Base-by-base conservation (phyloP, 306 rosid genomes). In the Canavalia gladiata region DNA sequence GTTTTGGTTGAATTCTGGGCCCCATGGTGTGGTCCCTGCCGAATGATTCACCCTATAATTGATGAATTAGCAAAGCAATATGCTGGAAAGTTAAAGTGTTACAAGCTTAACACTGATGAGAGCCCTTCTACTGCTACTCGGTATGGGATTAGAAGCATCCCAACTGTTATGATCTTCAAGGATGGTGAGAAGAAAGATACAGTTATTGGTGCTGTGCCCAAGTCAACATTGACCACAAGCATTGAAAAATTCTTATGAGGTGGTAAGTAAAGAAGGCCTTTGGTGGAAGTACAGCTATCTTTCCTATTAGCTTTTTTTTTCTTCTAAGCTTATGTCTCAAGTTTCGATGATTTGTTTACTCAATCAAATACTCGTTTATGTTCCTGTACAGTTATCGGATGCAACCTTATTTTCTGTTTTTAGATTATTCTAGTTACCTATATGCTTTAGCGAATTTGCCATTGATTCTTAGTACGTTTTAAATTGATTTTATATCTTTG, bases 21-120 rank as follows among this genome's bases (percentile, higher is more conserved):
- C 7, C 98, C 99, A 2, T 95, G 99, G 99, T 95, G 99, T 6
- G 99, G 99, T 41, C 99, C 99, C 3, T 95, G 99, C 87, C 97
- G 99, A 3, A 93, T 95, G 98, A 92, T 93, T 72, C 98, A 91
- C 82, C 99, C 99, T 0, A 85, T 95, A 62, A 84, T 95, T 39
- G 91, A 89, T 42, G 96, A 88, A 33, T 83, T 95, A 66, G 90
- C 98, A 13, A 87, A 84, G 84, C 84, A 93, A 60, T 92, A 90
- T 51, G 78, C 72, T 5, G 98, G 92, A 51, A 95, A 87, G 89
- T 88, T 91, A 9, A 95, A 95, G 87, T 93, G 94, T 86, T 95
- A 82, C 97, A 93, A 93, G 76, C 86, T 95, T 4, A 92, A 93
- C 51, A 93, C 97, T 13, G 98, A 93, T 73, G 90, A 86, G 60